Evolutionary conservation across 179 eudicot genomes (phyloP).

Genomic region (Spergularia azorica): DNA sequence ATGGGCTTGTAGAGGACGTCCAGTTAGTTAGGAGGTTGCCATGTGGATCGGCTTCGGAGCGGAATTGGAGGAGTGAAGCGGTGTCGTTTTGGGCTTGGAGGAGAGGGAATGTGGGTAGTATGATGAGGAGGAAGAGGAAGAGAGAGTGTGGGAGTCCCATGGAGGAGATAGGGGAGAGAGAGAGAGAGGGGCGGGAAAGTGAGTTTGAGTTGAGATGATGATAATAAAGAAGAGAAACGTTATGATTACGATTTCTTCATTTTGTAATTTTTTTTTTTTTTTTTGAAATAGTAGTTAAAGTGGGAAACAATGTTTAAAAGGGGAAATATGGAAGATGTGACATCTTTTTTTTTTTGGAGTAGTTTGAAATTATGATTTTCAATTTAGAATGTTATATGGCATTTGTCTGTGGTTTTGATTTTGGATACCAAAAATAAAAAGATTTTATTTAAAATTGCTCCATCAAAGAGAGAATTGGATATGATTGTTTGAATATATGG

Average conservation of each 20-base stretch:
- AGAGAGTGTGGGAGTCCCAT: conserved; percentile 22
- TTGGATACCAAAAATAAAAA: background rate
- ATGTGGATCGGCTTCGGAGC: conserved; percentile 62
- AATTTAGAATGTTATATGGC: background rate
- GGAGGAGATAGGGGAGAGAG: background rate
- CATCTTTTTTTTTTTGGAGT: background rate
- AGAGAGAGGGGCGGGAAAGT: too few relatives aligned
- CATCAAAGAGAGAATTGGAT: background rate
- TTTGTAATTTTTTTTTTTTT: background rate
- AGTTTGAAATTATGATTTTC: background rate
- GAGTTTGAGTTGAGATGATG: background rate
- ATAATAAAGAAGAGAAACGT: background rate
- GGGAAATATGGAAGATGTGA: background rate
- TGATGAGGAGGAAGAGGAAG: conserved; percentile 14
- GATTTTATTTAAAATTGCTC: background rate
- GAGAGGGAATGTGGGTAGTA: conserved; percentile 27
- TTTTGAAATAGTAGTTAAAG: background rate
- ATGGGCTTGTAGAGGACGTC: conserved; percentile 59
- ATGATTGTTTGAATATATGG: background rate
- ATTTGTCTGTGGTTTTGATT: background rate
- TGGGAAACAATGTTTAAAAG: conserved; percentile 2
- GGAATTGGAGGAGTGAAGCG: conserved; percentile 58
- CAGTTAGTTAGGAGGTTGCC: conserved; percentile 72
- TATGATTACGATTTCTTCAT: too few relatives aligned
- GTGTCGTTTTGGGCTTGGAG: conserved; percentile 47